phyloP scores from a whole-genome alignment of 306 rosid genomes.

The Parietaria judaica region DNA sequence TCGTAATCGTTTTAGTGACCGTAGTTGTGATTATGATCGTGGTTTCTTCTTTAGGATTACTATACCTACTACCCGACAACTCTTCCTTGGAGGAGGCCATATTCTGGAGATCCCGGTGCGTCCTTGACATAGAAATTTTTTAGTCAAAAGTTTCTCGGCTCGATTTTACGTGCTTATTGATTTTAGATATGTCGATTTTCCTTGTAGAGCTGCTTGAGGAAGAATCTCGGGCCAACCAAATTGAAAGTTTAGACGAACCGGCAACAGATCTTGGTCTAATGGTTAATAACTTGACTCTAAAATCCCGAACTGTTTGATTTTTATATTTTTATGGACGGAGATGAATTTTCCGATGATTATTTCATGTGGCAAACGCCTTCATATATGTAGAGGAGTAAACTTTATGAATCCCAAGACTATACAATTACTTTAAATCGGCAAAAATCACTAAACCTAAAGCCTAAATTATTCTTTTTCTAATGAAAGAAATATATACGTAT shows the following conservation, averaged over 20 bases:
- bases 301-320: background rate
- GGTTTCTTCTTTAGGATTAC: conserved; percentile 45
- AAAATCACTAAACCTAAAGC: no score
- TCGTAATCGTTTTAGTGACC: background rate
- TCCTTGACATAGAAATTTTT: conserved; percentile 3
- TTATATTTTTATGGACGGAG: no score
- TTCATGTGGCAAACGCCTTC: no score
- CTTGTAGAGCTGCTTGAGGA: conserved; percentile 51
- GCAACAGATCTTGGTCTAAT: conserved; percentile 60
- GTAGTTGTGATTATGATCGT: conserved; percentile 5
- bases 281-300: conserved; percentile 33
- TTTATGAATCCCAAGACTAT: no score
- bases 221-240: conserved; percentile 55
- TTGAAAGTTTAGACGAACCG: conserved; percentile 40
- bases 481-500: no score
- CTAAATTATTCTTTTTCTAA: no score
- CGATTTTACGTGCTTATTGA: background rate
- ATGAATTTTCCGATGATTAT: no score
- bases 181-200: conserved; percentile 11
- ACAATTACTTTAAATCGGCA: no score
- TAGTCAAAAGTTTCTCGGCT: background rate
- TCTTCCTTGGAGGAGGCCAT: conserved; percentile 71
- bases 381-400: no score
- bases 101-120: conserved; percentile 83
- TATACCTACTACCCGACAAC: conserved; percentile 51